A percentile compares a stretch with the other conserved stretches of the same genome.
These are phyloP conservation scores for Rhizopogon sp. DNA, from an alignment of 768 basidiomycete species.

Conservation along the genomic window DNA sequence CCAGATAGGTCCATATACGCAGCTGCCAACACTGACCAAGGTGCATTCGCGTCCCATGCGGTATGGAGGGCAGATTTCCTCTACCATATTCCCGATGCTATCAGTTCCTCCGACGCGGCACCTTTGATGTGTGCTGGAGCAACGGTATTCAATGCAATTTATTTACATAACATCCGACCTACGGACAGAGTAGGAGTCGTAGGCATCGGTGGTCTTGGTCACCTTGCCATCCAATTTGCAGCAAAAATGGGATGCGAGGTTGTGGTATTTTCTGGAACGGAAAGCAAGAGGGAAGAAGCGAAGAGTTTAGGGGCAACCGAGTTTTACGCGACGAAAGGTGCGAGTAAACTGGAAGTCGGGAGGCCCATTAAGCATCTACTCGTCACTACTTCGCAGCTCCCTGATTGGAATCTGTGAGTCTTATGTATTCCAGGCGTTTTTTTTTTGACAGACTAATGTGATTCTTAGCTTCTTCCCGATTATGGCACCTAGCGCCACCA, in stretches of 20 bases:
- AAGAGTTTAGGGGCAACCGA: constrained; percentile 28
- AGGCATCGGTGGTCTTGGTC: constrained; percentile 33
- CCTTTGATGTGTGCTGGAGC: constrained; percentile 35
- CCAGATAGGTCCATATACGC: constrained; percentile 21
- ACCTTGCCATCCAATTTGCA: constrained; percentile 34
- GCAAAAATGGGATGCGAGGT: constrained; percentile 35
- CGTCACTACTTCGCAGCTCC: constrained; percentile 23
- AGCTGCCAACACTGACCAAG: constrained; percentile 22
- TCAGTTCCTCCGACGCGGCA: constrained; percentile 26
- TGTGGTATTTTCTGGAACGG: constrained; percentile 29
- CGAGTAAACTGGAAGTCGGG: constrained; percentile 18
- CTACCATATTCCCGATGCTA: constrained; percentile 28
- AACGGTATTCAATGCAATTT: constrained; percentile 26
- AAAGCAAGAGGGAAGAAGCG: constrained; percentile 29
- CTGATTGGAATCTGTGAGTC: constrained; percentile 28
- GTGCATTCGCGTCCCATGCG: constrained; percentile 31
- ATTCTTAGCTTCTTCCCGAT: constrained; percentile 20
- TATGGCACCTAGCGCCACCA: constrained; percentile 15
- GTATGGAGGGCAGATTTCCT: constrained; percentile 29
- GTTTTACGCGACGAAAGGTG: constrained; percentile 27
- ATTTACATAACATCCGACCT: constrained; percentile 18
- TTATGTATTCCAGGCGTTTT: not conserved
- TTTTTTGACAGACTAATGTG: not conserved
- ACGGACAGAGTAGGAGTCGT: constrained; percentile 30
- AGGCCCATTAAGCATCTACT: constrained; percentile 25